phyloP scores from a whole-genome alignment of 306 rosid species.

The Medicago ruthenica region DNA sequence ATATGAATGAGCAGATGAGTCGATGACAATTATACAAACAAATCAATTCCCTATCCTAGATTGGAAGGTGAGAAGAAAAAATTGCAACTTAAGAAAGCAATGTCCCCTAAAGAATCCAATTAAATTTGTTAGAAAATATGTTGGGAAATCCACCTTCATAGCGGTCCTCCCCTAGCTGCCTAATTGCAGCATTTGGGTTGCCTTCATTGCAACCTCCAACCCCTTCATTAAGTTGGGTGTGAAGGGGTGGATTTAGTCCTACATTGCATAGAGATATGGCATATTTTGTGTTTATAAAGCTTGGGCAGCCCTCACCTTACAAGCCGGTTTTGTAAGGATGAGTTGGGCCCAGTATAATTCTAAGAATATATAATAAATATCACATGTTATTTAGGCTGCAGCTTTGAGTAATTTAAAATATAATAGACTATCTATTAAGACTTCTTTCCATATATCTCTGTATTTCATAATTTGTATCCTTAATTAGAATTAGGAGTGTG shows the following conservation, averaged over 20 bases:
- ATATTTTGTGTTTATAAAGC: no score
- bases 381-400: neutral
- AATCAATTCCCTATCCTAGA: constrained; percentile 24
- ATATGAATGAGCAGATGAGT: constrained; percentile 35
- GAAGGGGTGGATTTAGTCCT: no score
- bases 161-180: no score
- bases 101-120: constrained; percentile 16
- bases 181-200: no score
- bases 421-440: neutral
- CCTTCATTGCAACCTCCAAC: no score
- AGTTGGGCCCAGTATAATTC: no score
- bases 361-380: neutral
- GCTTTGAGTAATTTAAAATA: neutral
- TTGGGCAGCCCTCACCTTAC: no score
- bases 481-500: neutral
- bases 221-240: no score
- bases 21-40: constrained; percentile 33
- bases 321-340: no score
- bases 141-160: no score
- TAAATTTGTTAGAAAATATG: neutral
- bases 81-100: neutral
- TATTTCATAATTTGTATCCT: neutral
- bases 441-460: neutral
- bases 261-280: no score
- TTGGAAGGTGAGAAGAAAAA: constrained; percentile 17